Base-by-base conservation (phyloP, 352 stramenopile species). In the Globisporangium polare region DNA sequence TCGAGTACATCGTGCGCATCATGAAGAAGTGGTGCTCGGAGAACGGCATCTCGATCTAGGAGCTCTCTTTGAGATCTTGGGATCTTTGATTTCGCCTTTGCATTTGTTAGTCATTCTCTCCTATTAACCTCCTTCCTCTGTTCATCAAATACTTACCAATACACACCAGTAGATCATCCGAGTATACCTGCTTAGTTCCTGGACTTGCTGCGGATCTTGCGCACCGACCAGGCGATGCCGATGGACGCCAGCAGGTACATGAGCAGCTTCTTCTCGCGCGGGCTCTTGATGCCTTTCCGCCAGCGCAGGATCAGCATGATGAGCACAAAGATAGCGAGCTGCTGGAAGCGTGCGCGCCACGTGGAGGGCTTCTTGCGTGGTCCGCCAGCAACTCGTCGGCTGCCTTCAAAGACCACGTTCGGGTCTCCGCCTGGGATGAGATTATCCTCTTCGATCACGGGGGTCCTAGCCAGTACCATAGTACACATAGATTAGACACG, bases 11-110 rank as follows among this genome's bases (percentile, higher is more conserved):
- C 66, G 74, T 96, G n/a, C 81, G 91, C 62, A 94, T 98, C 71
- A 98, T 98, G 67, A 97, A 97, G 75, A 98, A 98, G 61, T 98
- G 92, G 90, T 90, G 84, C 33, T 77, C 88, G 53, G 86, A 97
- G 51, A 97, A 97, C 56, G 81, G 78, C 59, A 90, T 98, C 60
- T 82, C 75, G 39, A 78, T 96, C 59, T 93, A 61, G 52, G 15
- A 58, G 20, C 26, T 9, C 8, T 18, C 35, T 41, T n/a, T 18
- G 37, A 43, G 15, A 18, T 43, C 37, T 18, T 7, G 15, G 37
- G 15, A 43, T 43, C 37, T 18, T 15, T 41, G 35, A 18, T 43
- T 13, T n/a, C 4, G 15, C 37, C 15, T 43, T n/a, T 43, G n/a
- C 41, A 24, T 13, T 47, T 47, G 41, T 26, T 47, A 47, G 41